phyloP scores from a whole-genome alignment of 2,329 filamentous ascomycete species.

The Penicillium sp. region DNA sequence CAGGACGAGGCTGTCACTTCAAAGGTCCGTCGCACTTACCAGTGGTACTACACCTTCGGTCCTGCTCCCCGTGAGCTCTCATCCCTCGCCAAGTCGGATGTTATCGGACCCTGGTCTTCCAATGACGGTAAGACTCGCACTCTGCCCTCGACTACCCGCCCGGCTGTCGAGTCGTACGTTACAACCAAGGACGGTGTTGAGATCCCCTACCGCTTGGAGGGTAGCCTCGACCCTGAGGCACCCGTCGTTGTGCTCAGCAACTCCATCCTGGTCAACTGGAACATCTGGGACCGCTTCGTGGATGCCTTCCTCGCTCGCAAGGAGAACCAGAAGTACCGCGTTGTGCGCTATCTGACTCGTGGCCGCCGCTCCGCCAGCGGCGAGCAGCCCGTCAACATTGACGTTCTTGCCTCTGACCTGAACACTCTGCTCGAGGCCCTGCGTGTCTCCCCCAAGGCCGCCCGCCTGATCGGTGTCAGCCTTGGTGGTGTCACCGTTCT shows the following conservation, averaged over 20 bases:
- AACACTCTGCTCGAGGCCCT: slow-evolving; percentile 66
- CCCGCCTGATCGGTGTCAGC: slow-evolving; percentile 72
- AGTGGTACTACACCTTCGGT: slow-evolving; percentile 78
- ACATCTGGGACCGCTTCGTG: slow-evolving; percentile 80
- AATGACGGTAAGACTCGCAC: slow-evolving; percentile 59
- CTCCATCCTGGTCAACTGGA: slow-evolving; percentile 73
- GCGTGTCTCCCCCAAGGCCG: slow-evolving; percentile 62
- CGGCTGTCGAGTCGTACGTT: slow-evolving; percentile 66
- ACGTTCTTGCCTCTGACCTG: slow-evolving; percentile 69
- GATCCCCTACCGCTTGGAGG: slow-evolving; percentile 75
- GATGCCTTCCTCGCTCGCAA: slow-evolving; percentile 56
- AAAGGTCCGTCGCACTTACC: slow-evolving; percentile 62
- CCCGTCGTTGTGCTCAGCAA: slow-evolving; percentile 76
- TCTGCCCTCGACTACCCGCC: slow-evolving; percentile 41
- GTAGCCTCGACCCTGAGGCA: slow-evolving; percentile 64
- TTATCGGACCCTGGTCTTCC: slow-evolving; percentile 54
- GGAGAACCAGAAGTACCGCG: slow-evolving; percentile 62
- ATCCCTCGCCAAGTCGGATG: slow-evolving; percentile 52
- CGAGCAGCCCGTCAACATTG: slow-evolving; percentile 56
- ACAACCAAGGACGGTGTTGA: slow-evolving; percentile 67
- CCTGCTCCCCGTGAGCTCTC: slow-evolving; percentile 68
- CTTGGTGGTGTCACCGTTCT: slow-evolving; percentile 79
- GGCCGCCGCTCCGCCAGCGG: slow-evolving; percentile 57
- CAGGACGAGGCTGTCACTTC: slow-evolving; percentile 59
- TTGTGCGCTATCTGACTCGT: slow-evolving; percentile 76